These are phyloP conservation scores for Sesbania bispinosa DNA, from an alignment of 306 rosid genomes.

Conservation along the genomic window DNA sequence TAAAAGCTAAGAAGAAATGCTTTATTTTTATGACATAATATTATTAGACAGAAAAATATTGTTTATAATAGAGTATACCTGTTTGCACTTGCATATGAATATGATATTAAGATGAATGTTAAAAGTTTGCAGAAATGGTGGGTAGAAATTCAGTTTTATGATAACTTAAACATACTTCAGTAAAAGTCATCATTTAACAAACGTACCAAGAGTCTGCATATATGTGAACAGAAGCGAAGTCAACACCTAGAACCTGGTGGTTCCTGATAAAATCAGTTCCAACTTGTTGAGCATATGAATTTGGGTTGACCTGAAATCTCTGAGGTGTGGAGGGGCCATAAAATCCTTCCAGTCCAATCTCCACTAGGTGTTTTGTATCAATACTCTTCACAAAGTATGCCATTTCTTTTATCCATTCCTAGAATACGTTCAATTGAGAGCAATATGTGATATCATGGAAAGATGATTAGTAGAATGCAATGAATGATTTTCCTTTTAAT, in stretches of 20 bases:
- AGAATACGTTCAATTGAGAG: constrained; percentile 15
- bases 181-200: not conserved
- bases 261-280: constrained; percentile 95
- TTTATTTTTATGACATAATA: too few species aligned
- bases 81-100: not conserved
- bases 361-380: constrained; percentile 85
- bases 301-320: constrained; percentile 76
- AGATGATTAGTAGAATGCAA: not conserved
- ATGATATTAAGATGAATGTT: constrained; percentile 3
- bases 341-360: constrained; percentile 91
- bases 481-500: not conserved
- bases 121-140: not conserved
- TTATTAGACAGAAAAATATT: not conserved
- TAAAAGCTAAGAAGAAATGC: too few species aligned
- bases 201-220: constrained; percentile 93
- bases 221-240: constrained; percentile 89
- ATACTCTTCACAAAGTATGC: constrained; percentile 78
- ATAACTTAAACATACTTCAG: not conserved
- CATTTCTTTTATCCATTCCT: constrained; percentile 96
- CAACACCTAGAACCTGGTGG: constrained; percentile 87
- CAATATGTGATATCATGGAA: constrained; percentile 2
- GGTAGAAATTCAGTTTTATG: constrained; percentile 7
- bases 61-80: not conserved
- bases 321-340: constrained; percentile 90
- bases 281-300: constrained; percentile 79